These are phyloP conservation scores for Sporothrix brasiliensis DNA, from an alignment of 2,329 filamentous ascomycete species.

Conservation along the genomic window DNA sequence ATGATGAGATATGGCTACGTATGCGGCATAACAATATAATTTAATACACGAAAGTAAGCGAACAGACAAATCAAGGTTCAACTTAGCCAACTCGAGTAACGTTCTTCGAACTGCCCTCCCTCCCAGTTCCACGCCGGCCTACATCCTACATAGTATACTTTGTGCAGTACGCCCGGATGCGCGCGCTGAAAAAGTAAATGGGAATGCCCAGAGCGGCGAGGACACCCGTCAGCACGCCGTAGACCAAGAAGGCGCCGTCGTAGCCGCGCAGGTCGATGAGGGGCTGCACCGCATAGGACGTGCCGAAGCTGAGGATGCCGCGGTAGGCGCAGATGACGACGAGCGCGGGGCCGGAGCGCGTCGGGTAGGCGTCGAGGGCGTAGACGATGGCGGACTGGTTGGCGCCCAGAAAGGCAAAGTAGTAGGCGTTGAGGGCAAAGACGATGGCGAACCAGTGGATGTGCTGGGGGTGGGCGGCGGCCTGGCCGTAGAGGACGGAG, in stretches of 20 bases:
- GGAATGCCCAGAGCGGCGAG: neutral
- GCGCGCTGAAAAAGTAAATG: slow-evolving; percentile 13
- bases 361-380: slow-evolving; percentile 2
- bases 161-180: slow-evolving; percentile 13
- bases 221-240: neutral
- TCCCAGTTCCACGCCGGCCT: neutral
- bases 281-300: neutral
- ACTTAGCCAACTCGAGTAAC: too few species aligned
- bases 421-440: neutral
- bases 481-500: neutral
- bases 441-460: slow-evolving; percentile 11
- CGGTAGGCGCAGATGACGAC: slow-evolving; percentile 13
- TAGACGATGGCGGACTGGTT: slow-evolving; percentile 18
- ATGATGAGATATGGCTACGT: too few species aligned
- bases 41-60: too few species aligned
- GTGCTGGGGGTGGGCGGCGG: slow-evolving; percentile 1
- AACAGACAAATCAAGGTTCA: too few species aligned
- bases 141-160: slow-evolving; percentile 2
- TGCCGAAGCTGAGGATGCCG: slow-evolving; percentile 1
- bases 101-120: neutral
- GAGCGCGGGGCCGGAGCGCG: neutral
- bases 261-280: slow-evolving; percentile 11
- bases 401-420: neutral
- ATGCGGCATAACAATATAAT: too few species aligned
- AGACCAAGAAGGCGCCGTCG: neutral